phyloP scores from a whole-genome alignment of 257 asterid genomes.

The Solanum tacnaense region DNA sequence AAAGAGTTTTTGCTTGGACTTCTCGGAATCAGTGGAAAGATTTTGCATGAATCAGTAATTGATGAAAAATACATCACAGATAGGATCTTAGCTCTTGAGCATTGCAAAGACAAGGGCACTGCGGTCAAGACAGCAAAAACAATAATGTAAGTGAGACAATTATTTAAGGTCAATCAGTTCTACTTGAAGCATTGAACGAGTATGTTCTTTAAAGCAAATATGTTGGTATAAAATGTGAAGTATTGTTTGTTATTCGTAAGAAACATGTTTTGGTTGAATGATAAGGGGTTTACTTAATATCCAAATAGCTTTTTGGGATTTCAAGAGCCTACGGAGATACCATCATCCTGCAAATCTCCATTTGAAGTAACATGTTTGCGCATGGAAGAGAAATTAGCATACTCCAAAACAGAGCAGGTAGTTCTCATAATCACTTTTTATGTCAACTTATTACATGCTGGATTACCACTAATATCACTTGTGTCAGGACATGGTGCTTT shows the following conservation, averaged over 20 bases:
- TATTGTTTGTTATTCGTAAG: background rate
- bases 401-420: slow-evolving; percentile 64
- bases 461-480: background rate
- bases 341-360: slow-evolving; percentile 45
- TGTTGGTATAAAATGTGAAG: background rate
- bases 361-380: slow-evolving; percentile 67
- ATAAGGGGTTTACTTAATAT: background rate
- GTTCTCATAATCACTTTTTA: background rate
- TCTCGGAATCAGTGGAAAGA: slow-evolving; percentile 18
- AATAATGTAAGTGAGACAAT: slow-evolving; percentile 43
- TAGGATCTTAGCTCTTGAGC: slow-evolving; percentile 41
- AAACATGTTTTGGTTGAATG: background rate
- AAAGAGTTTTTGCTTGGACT: slow-evolving; percentile 31
- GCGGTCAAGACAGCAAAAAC: slow-evolving; percentile 69
- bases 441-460: background rate
- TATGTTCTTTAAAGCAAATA: background rate
- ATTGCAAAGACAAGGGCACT: slow-evolving; percentile 43
- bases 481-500: slow-evolving; percentile 76
- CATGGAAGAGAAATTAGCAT: slow-evolving; percentile 74
- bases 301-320: slow-evolving; percentile 59
- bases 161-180: background rate
- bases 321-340: slow-evolving; percentile 52
- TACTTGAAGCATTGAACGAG: background rate
- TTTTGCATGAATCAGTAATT: slow-evolving; percentile 11
- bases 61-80: slow-evolving; percentile 53